Evolutionary conservation across 169 alveolate genomes (phyloP).

Genomic region (Cryptosporidium sp.): DNA sequence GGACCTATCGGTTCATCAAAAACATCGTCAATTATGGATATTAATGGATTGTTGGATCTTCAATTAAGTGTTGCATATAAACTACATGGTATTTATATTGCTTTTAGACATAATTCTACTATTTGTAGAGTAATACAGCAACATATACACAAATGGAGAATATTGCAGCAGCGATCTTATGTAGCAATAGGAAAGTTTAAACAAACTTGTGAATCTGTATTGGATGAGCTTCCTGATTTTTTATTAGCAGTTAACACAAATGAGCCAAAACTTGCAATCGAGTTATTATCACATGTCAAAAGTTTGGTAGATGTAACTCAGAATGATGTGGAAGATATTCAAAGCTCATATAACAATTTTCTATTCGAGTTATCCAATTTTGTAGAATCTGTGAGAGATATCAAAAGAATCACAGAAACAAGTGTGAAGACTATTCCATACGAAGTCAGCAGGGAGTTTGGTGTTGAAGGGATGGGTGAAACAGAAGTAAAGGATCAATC

Average conservation of each 20-base stretch:
- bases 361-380: slow-evolving; percentile 51
- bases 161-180: slow-evolving; percentile 58
- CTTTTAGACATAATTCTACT: slow-evolving; percentile 68
- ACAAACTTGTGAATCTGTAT: slow-evolving; percentile 72
- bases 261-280: slow-evolving; percentile 70
- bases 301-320: slow-evolving; percentile 51
- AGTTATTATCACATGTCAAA: slow-evolving; percentile 48
- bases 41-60: slow-evolving; percentile 45
- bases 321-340: slow-evolving; percentile 51
- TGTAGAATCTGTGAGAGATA: slow-evolving; percentile 67
- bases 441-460: not conserved
- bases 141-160: slow-evolving; percentile 70
- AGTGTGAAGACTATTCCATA: not conserved
- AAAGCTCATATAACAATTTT: slow-evolving; percentile 55
- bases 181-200: slow-evolving; percentile 64
- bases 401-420: slow-evolving; percentile 54
- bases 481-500: not conserved
- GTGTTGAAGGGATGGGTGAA: not conserved
- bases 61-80: slow-evolving; percentile 69
- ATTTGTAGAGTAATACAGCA: slow-evolving; percentile 54
- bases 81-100: slow-evolving; percentile 65
- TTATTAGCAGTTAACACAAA: slow-evolving; percentile 66
- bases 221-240: slow-evolving; percentile 75
- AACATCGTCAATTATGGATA: slow-evolving; percentile 66
- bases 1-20: not conserved